Conservation (phyloP, 2,329 filamentous ascomycete genomes). For the Coniochaeta sp. region DNA sequence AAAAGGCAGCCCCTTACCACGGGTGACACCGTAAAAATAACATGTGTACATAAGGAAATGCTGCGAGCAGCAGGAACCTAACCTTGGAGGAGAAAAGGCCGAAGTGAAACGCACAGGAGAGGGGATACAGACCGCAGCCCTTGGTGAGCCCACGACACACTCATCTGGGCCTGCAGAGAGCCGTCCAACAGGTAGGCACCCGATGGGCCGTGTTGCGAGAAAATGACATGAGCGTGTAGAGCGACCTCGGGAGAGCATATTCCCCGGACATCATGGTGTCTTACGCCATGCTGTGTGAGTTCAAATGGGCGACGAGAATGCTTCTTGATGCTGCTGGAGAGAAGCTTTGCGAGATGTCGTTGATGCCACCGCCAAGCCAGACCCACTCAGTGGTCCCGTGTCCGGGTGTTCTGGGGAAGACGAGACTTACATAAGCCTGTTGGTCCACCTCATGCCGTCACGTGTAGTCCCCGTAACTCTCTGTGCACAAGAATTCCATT, state of each 20-base stretch:
- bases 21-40: background rate
- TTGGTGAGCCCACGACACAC: background rate
- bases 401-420: too few species aligned
- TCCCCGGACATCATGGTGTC: background rate
- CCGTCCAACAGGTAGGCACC: background rate
- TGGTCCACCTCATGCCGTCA: too few species aligned
- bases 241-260: background rate
- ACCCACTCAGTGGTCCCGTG: too few species aligned
- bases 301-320: background rate
- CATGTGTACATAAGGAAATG: background rate
- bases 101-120: background rate
- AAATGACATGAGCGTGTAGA: background rate
- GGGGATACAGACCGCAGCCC: background rate
- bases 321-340: background rate
- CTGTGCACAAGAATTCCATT: too few species aligned
- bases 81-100: background rate
- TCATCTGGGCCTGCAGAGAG: background rate
- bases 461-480: too few species aligned
- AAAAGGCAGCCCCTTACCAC: background rate
- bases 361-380: background rate
- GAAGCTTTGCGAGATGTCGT: background rate
- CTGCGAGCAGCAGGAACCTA: background rate
- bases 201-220: background rate
- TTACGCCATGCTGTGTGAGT: background rate
- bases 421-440: too few species aligned